Base-by-base conservation (phyloP, 495 filamentous ascomycete genomes). In the Astrothelium subdiscretum region DNA sequence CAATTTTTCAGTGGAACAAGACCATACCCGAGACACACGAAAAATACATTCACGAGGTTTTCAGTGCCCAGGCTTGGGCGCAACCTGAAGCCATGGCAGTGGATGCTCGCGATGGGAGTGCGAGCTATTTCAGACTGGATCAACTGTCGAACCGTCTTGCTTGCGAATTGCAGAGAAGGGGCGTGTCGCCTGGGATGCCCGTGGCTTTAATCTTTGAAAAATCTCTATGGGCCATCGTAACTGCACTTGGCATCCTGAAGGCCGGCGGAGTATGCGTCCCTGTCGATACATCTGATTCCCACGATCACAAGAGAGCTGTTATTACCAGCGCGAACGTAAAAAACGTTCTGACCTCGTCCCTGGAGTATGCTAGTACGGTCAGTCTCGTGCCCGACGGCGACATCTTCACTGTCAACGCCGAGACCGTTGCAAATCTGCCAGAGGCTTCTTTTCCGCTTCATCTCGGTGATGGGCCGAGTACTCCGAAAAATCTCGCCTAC, bases 61-160 rank as follows among this genome's bases (percentile, higher is more conserved):
- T 81, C 11, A 63, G 69, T 8, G 71, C 74, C 22, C 72, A 73
- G 59, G 72, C 68, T 0, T 63, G 62, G 22, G 59, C 64, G 13
- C 66, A 68, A 6, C 76, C 76, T 0, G 65, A 75, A 42, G 52
- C 70, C 27, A 58, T 68, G 31, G 79, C 79, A 1, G 65, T 81
- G 26, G 66, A 60, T n/a, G 68, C 72, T 18, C 76, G 78, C 74
- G 82, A 83, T 68, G 77, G 73, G 0, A 68, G 63, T 13, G 68
- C 78, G 12, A 81, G 72, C 3, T 82, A 83, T 63, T 68, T 67
- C 1, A 72, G 78, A 57, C 69, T 83, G 5, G 73, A 81, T 31
- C 61, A 73, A 3, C 64, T 77, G 11, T 76, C 79, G 8, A 69
- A 72, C 1, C 69, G 68, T 18, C 71, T 83, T 22, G 78, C 81